Base-by-base conservation (phyloP, 2,329 filamentous ascomycete genomes). In the Trichoderma breve region DNA sequence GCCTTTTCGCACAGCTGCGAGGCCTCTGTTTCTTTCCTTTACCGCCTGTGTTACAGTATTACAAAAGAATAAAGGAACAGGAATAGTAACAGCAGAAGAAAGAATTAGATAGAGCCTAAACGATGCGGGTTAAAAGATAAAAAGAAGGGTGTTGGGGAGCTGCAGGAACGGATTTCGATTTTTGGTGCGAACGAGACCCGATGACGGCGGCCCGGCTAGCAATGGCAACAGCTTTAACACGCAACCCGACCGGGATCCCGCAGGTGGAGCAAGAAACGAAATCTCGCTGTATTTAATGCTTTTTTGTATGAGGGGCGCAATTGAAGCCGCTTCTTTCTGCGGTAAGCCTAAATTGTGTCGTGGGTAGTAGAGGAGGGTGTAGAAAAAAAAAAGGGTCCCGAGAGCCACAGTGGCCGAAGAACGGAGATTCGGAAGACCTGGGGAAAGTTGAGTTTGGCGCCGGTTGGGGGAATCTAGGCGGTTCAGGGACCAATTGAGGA, bases 201-300 rank as follows among this genome's bases (percentile, higher is more conserved):
- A 68, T 60, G 65, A 68, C 65, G 65, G 65, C 65, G 65, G 53
- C 65, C 21, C 55, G 65, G 65, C 65, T 68, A 68, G 55, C 65
- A 60, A 68, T 68, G 65, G 65, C 65, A 60, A 32, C 65, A 67
- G 15, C 15, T n/a, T 51, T 64, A 7, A 6, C 14, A 30, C 39
- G 39, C 39, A 43, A 43, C 39, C 39, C 9, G 51, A 57, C 55
- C 47, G 51, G 64, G 26, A n/a, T 57, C 64, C 53, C 43, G 43
- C 47, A 57, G 64, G 64, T 67, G 64, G 64, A 67, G 47, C n/a
- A 60, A 5, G 2, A 7, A 60, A 28, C 24, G 32, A 57, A 57
- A 11, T 63, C 53, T 58, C 18, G 47, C 18, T 18, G 47, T 43
- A 55, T 12, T 21, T 51, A n/a, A 47, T 47, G 39, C 34, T 36